Evolutionary conservation across 306 rosid species (phyloP).

Genomic region (Pachyrhizus erosus): DNA sequence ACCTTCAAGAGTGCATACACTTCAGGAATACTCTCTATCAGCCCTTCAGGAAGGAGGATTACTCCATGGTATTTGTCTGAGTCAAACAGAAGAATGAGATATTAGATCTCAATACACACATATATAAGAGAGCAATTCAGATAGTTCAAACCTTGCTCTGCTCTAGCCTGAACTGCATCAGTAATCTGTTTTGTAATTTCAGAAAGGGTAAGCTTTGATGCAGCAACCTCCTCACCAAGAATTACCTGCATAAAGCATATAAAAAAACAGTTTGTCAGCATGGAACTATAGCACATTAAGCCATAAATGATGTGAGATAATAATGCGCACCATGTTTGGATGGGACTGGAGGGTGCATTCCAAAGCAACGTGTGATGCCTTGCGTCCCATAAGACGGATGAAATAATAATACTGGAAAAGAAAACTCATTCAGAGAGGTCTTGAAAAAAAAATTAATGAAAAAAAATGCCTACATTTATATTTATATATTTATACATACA

Average conservation of each 20-base stretch:
- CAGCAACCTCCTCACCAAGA: slow-evolving; percentile 99
- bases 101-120: slow-evolving; percentile 13
- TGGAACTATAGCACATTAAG: neutral
- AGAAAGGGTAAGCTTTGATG: slow-evolving; percentile 92
- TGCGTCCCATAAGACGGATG: slow-evolving; percentile 98
- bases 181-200: slow-evolving; percentile 82
- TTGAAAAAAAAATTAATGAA: neutral
- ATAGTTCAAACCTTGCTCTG: slow-evolving; percentile 73
- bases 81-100: slow-evolving; percentile 39
- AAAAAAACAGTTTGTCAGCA: slow-evolving; percentile 20
- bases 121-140: slow-evolving; percentile 3
- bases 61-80: slow-evolving; percentile 96
- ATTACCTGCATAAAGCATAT: slow-evolving; percentile 65
- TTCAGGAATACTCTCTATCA: slow-evolving; percentile 99
- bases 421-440: slow-evolving; percentile 26
- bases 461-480: neutral
- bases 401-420: slow-evolving; percentile 86
- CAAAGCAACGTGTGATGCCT: slow-evolving; percentile 94
- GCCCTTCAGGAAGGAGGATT: slow-evolving; percentile 93
- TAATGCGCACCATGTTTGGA: slow-evolving; percentile 82
- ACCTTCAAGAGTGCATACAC: slow-evolving; percentile 96
- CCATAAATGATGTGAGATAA: slow-evolving; percentile 24
- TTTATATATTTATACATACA: neutral
- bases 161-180: slow-evolving; percentile 94
- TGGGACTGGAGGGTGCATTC: slow-evolving; percentile 99